phyloP scores from a whole-genome alignment of 257 asterid genomes.

The Primulina huaijiensis region DNA sequence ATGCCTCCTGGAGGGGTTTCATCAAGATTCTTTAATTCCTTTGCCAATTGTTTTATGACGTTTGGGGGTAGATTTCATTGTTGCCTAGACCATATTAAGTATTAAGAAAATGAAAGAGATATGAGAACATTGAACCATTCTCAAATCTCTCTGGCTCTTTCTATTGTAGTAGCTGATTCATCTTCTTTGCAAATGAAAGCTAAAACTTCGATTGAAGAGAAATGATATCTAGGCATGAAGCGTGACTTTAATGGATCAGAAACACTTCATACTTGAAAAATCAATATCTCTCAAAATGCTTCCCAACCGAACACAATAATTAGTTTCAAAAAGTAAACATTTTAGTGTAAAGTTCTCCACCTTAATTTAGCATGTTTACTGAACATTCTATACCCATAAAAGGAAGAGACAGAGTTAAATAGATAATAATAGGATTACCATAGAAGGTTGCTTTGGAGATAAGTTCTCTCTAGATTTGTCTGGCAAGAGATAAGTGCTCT shows the following conservation, averaged over 20 bases:
- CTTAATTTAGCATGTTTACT: too few species aligned
- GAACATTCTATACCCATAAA: neutral
- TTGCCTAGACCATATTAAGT: constrained; percentile 52
- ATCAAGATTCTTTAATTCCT: constrained; percentile 87
- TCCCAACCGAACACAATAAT: neutral
- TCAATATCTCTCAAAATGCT: neutral
- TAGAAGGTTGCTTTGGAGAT: constrained; percentile 18
- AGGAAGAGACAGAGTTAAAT: neutral
- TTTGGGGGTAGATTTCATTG: constrained; percentile 96
- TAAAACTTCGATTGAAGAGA: neutral
- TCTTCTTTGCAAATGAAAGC: neutral
- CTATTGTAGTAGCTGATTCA: neutral
- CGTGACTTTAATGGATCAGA: neutral
- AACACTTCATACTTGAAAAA: neutral
- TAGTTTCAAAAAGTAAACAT: neutral
- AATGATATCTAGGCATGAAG: neutral
- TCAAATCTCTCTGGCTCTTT: neutral
- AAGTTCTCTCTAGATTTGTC: constrained; percentile 18
- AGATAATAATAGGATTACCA: constrained; percentile 32
- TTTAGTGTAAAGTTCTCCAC: too few species aligned
- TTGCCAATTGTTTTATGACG: constrained; percentile 84
- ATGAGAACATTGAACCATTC: neutral
- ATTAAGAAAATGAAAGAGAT: neutral
- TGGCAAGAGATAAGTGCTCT: constrained; percentile 3
- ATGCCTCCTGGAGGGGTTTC: constrained; percentile 98